phyloP scores from a whole-genome alignment of 768 basidiomycete species.

The Naematelia encephala region DNA sequence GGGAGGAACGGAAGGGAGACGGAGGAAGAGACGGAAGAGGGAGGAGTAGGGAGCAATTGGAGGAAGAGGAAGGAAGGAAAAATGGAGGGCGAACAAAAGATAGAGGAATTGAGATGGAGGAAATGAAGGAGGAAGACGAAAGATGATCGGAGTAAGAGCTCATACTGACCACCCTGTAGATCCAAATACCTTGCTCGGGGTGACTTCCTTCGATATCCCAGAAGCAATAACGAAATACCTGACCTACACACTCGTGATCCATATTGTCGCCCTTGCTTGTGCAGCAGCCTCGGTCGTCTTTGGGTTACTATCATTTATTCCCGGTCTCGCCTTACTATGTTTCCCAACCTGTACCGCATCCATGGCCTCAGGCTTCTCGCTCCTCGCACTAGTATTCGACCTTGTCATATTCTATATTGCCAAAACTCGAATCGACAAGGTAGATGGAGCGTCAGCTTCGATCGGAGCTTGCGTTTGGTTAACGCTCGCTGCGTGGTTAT shows the following conservation, averaged over 20 bases:
- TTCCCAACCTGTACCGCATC: conserved; percentile 53
- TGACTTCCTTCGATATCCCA: conserved; percentile 69
- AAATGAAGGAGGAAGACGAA: too few species aligned
- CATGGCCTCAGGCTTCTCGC: conserved; percentile 70
- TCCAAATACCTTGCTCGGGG: conserved; percentile 72
- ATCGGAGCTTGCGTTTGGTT: conserved; percentile 62
- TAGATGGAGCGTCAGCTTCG: conserved; percentile 68
- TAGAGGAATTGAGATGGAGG: too few species aligned
- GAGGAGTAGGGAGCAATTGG: too few species aligned
- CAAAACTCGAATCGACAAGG: conserved; percentile 71
- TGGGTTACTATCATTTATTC: conserved; percentile 81
- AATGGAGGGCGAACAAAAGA: too few species aligned
- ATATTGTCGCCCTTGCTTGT: conserved; percentile 77
- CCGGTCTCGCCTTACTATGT: conserved; percentile 62
- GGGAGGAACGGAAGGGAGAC: too few species aligned
- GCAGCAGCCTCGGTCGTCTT: conserved; percentile 71
- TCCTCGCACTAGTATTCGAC: conserved; percentile 90
- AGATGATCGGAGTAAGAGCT: too few species aligned
- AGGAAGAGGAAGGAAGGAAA: too few species aligned
- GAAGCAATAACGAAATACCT: conserved; percentile 82
- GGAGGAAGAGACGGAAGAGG: too few species aligned
- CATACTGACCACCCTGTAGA: too few species aligned
- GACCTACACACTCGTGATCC: conserved; percentile 87
- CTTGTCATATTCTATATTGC: conserved; percentile 85
- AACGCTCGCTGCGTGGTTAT: conserved; percentile 45